Evolutionary conservation across 163 green algal species (phyloP).

Genomic region (Chlamydomonas reinhardtii): DNA sequence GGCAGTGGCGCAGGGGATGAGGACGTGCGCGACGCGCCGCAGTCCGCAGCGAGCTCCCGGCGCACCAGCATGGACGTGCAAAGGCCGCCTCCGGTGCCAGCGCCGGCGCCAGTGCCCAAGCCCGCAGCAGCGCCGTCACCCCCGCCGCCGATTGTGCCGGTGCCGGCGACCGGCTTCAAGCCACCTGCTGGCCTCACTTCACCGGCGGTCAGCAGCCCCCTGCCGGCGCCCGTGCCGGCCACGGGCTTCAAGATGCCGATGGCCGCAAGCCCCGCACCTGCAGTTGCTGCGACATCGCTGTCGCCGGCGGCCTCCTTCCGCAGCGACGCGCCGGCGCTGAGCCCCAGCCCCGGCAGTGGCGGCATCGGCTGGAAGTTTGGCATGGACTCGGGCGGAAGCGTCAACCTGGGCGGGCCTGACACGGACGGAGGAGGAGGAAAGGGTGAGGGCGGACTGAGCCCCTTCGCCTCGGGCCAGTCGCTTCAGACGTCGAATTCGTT

Average conservation of each 20-base stretch:
- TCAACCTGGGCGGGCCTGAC: neutral
- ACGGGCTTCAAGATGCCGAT: too few species aligned
- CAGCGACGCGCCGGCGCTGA: too few species aligned
- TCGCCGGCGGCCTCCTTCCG: too few species aligned
- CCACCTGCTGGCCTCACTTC: neutral
- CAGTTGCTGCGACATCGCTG: too few species aligned
- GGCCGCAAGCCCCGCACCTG: too few species aligned
- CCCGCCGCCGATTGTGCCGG: too few species aligned
- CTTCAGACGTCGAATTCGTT: neutral
- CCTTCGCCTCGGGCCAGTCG: neutral
- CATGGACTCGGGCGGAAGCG: neutral
- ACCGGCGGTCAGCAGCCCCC: too few species aligned
- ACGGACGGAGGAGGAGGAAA: too few species aligned
- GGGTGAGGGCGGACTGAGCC: neutral
- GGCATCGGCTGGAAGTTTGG: slow-evolving; percentile 15
- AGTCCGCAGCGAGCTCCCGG: neutral
- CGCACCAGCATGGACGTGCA: neutral
- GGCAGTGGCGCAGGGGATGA: neutral
- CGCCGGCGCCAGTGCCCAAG: neutral
- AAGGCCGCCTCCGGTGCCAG: neutral
- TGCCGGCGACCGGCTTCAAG: neutral
- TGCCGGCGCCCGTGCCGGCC: too few species aligned
- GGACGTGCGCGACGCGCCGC: too few species aligned
- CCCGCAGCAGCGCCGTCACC: too few species aligned
- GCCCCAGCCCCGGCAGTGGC: neutral